phyloP scores from a whole-genome alignment of 305 asterid species.

The Solanum chacoense region DNA sequence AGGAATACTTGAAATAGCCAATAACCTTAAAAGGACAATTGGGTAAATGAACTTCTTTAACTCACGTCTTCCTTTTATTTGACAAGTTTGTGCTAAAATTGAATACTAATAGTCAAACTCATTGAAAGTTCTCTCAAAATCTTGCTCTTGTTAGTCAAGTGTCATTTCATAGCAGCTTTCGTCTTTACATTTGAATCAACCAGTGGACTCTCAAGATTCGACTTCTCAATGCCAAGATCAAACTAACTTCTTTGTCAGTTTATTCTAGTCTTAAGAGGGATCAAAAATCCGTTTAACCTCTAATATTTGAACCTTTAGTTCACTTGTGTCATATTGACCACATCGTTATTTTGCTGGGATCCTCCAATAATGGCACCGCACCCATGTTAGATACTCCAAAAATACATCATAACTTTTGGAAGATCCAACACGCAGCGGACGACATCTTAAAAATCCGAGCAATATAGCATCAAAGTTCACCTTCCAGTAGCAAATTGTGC shows the following conservation, averaged over 20 bases:
- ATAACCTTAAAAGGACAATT: not conserved
- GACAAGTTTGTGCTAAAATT: not conserved
- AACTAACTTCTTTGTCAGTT: not conserved
- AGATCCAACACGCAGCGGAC: not conserved
- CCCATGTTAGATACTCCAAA: not conserved
- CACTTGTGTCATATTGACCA: not conserved
- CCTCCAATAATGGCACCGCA: not conserved
- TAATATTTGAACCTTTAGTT: not conserved
- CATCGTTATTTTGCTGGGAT: not conserved
- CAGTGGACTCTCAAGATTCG: not conserved
- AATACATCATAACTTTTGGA: not conserved
- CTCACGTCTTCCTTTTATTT: not conserved
- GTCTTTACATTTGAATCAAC: not conserved
- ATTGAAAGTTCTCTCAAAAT: not conserved
- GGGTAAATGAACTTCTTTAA: not conserved
- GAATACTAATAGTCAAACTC: not conserved
- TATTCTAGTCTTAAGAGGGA: not conserved
- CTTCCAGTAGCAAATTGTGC: not conserved
- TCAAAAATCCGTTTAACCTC: not conserved
- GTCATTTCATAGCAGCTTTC: not conserved
- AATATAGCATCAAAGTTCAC: not conserved
- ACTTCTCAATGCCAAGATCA: not conserved
- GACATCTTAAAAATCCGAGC: not conserved
- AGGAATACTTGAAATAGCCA: not conserved
- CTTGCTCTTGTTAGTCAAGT: not conserved